Percentiles rank a stretch among this genome's conserved stretches.
Conservation (phyloP, 805 yeast species). For the Tetrapisispora namnaoensis region DNA sequence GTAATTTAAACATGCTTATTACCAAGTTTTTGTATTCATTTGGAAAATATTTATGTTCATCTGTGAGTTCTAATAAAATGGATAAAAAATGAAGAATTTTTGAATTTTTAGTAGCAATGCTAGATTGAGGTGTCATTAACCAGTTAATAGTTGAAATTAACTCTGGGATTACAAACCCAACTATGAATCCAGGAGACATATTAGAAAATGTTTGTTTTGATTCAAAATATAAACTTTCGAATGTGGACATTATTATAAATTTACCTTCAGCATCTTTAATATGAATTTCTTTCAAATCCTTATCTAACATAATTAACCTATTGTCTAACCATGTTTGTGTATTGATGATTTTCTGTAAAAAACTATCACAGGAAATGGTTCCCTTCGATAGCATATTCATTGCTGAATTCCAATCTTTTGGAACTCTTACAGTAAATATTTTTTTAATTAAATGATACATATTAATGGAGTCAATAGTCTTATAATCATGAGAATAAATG, state of each 20-base stretch:
- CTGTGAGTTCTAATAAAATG: slow-evolving; percentile 24
- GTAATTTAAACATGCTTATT: slow-evolving; percentile 49
- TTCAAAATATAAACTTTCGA: slow-evolving; percentile 29
- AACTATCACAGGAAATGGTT: slow-evolving; percentile 25
- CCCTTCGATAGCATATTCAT: slow-evolving; percentile 11
- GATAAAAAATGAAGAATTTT: slow-evolving; percentile 27
- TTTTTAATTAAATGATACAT: slow-evolving; percentile 30
- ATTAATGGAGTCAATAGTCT: slow-evolving; percentile 21
- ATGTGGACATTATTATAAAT: slow-evolving; percentile 26
- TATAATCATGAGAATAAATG: slow-evolving; percentile 28
- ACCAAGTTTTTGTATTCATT: slow-evolving; percentile 43
- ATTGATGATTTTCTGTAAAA: slow-evolving; percentile 26
- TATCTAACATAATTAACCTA: slow-evolving; percentile 42
- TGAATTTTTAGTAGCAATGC: slow-evolving; percentile 24
- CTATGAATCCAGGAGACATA: slow-evolving; percentile 44
- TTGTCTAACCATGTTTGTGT: slow-evolving; percentile 32
- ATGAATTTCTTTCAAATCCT: slow-evolving; percentile 45
- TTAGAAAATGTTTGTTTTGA: slow-evolving; percentile 28
- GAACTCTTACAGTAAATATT: slow-evolving; percentile 33
- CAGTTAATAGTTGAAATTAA: slow-evolving; percentile 26
- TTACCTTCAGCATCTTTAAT: slow-evolving; percentile 47
- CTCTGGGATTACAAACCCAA: slow-evolving; percentile 62
- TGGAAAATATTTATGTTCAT: slow-evolving; percentile 32
- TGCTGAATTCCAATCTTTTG: slow-evolving; percentile 29
- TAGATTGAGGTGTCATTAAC: slow-evolving; percentile 5